These are phyloP conservation scores for Kluyveromyces starmeri DNA, from an alignment of 805 yeast species.

Conservation along the genomic window DNA sequence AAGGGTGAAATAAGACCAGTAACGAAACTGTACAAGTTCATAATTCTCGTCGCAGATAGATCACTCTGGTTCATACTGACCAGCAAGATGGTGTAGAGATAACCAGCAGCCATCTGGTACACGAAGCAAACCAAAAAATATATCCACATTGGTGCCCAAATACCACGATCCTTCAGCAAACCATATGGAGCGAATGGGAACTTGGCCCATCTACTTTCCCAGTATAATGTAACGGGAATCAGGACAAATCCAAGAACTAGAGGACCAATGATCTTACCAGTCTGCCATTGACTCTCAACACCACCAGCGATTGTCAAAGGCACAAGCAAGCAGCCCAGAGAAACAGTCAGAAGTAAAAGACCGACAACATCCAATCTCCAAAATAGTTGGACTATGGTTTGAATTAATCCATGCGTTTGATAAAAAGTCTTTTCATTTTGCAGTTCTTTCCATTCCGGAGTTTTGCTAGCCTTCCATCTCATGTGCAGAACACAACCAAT, in stretches of 20 bases:
- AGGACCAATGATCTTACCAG: constrained; percentile 48
- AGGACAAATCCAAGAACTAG: constrained; percentile 42
- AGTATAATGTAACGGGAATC: constrained; percentile 41
- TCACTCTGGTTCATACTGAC: constrained; percentile 46
- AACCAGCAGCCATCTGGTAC: constrained; percentile 54
- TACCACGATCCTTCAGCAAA: constrained; percentile 47
- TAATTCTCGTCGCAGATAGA: constrained; percentile 49
- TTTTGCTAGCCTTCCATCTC: constrained; percentile 32
- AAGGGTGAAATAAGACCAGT: constrained; percentile 53
- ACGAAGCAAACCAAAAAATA: constrained; percentile 43
- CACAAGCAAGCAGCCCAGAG: constrained; percentile 46
- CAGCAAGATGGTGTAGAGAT: constrained; percentile 45
- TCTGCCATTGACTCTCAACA: constrained; percentile 36
- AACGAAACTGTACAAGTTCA: constrained; percentile 53
- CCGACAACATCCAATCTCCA: constrained; percentile 56
- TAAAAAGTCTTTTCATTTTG: constrained; percentile 20
- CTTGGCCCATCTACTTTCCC: constrained; percentile 44
- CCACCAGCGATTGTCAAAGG: constrained; percentile 66
- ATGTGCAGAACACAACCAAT: constrained; percentile 34
- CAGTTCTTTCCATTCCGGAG: constrained; percentile 33
- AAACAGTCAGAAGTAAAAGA: constrained; percentile 38
- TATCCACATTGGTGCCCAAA: constrained; percentile 48
- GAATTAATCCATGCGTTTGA: constrained; percentile 7
- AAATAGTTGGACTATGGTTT: constrained; percentile 30
- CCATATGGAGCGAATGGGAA: constrained; percentile 45